Base-by-base conservation (phyloP, 805 yeast genomes). In the Huiozyma naganishii region DNA sequence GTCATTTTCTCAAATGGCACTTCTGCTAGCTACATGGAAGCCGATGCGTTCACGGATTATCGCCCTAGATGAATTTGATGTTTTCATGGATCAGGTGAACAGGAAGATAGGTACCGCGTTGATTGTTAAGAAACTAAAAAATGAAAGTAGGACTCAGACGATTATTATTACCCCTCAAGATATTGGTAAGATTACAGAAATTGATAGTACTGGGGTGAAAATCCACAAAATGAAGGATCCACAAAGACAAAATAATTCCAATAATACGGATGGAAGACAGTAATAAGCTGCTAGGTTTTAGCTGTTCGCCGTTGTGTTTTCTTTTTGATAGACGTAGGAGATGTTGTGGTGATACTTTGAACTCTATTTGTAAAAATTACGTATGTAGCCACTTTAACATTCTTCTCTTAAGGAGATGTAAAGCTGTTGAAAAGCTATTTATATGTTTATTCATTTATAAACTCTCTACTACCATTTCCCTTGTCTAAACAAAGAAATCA, bases 21-120 rank as follows among this genome's bases (percentile, higher is more conserved):
- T 92, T 45, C 64, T 92, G 39, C 68, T 90, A 47, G 82, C 97
- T 0, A 83, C 95, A 29, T 92, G 99, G 99, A 78, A 79, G 50
- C 81, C 86, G 28, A 89, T 92, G 95, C 78, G 82, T 48, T 81
- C 95, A 0, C 76, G 84, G 45, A 74, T 92, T 13, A 76, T 94
- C 47, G 97, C 97, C 0, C 67, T 92, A 47, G 99, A 92, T 64
- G 99, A 92, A 62, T 92, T 84, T 61, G 99, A 92, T 65, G 98
- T 92, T 17, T 92, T 80, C 56, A 92, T 92, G 98, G 99, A 92
- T 62, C 86, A 87, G 40, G 85, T 87, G 12, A 88, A 89, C 58
- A 73, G 98, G 51, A 73, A 80, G 38, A 75, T 83, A 42, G 87
- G 95, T 47, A 77, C 92, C 58, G 71, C 76, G 40, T 64, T 89